Base-by-base conservation (phyloP, 768 basidiomycete species). In the Trametes elegans region DNA sequence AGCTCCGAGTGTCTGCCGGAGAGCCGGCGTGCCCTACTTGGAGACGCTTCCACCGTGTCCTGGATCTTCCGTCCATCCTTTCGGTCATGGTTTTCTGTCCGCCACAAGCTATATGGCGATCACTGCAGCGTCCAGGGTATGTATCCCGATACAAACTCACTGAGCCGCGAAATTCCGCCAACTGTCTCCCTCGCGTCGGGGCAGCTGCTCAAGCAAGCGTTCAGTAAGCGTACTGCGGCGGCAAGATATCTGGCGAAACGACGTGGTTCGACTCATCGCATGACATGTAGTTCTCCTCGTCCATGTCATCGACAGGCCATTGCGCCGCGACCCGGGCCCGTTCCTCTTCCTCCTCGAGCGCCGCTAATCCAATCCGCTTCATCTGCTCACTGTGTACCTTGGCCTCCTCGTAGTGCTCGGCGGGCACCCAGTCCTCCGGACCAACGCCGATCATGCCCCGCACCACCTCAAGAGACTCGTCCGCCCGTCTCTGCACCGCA, bases 391-490 rank as follows among this genome's bases (percentile, higher is more conserved):
- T 16, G 62, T 45, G 58, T 29, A 64, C 66, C 75, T 72, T 62
- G 59, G 71, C 72, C 61, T 60, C 50, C 69, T 73, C 69, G 66
- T 79, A 79, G 64, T 72, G 32, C 54, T 76, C 69, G 48, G 19
- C 61, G 36, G 73, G 67, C 62, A 80, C 73, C 78, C 76, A 80
- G 53, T 61, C 69, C 61, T 80, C 76, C 62, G 57, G 3, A 65
- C 65, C 76, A 39, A 71, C 49, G 55, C 74, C 74, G 52, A 70
- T 28, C 51, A 70, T 58, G 58, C 39, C 26, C 64, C 47, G 67
- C 2, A 41, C 60, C 45, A 2, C 24, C 69, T 73, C 68, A 1
- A 74, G 31, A 61, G 1, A 31, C 67, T 66, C 55, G 60, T 74
- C 72, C 44, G 64, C 68, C 68, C 51, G 40, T 56, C 42, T 55